A percentile compares a stretch with the other conserved stretches of the same genome.
Conservation (phyloP, 2,329 filamentous ascomycete species). For the Nothomitra cinnamomea region DNA sequence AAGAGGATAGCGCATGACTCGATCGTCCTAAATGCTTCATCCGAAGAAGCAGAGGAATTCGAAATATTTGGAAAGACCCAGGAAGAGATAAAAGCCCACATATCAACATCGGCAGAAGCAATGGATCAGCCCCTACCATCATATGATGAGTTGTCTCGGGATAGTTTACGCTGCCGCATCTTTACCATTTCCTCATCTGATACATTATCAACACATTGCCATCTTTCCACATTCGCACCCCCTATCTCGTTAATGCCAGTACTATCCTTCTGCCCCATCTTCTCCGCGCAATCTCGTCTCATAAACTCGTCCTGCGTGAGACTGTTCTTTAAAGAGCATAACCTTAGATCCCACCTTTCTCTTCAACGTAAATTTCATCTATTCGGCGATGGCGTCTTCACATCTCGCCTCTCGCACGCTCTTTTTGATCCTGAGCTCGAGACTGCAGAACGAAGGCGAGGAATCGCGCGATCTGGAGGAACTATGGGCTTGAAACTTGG, state of each 20-base stretch:
- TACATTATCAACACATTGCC: not conserved
- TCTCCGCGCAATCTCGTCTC: constrained; percentile 56
- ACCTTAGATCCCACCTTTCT: constrained; percentile 52
- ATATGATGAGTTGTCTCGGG: not conserved
- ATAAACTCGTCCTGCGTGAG: constrained; percentile 62
- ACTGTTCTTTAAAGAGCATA: constrained; percentile 59
- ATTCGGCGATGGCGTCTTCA: constrained; percentile 70
- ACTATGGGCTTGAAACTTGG: constrained; percentile 71
- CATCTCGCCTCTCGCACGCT: constrained; percentile 60
- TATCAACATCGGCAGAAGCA: constrained; percentile 31
- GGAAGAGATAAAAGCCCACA: constrained; percentile 28
- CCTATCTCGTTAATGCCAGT: constrained; percentile 40
- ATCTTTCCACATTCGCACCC: constrained; percentile 26
- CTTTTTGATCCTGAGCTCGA: constrained; percentile 73
- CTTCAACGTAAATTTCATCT: constrained; percentile 70
- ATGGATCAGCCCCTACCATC: not conserved
- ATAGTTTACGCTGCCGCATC: not conserved
- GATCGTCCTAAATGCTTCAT: not conserved
- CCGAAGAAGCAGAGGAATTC: constrained; percentile 4
- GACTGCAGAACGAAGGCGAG: constrained; percentile 55
- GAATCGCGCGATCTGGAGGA: constrained; percentile 50
- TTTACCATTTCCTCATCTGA: not conserved
- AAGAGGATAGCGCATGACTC: constrained; percentile 7
- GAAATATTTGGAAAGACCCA: constrained; percentile 34
- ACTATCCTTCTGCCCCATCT: constrained; percentile 58